A percentile compares a stretch with the other conserved stretches of the same genome.
Evolutionary conservation across 129 eudicot genomes (phyloP).

Genomic region (Helichrysum umbraculigerum): DNA sequence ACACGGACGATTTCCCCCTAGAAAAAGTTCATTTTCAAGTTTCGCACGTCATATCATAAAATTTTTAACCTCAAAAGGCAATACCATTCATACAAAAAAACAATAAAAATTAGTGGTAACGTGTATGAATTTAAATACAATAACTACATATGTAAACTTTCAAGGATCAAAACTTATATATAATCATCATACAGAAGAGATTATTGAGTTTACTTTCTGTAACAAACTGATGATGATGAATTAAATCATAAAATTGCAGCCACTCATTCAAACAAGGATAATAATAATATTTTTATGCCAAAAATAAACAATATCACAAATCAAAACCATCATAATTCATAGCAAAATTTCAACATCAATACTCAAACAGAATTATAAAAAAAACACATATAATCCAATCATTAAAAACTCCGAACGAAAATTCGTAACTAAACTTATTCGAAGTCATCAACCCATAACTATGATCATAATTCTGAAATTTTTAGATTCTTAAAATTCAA

Average conservation of each 20-base stretch:
- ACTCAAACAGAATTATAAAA: neutral
- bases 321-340: neutral
- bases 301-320: constrained; percentile 11
- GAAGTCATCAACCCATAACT: neutral
- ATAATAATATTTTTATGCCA: neutral
- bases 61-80: neutral
- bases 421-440: neutral
- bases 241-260: constrained; percentile 14
- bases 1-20: neutral
- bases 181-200: neutral
- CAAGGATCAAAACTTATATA: neutral
- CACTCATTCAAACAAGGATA: constrained; percentile 22
- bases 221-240: neutral
- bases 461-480: no score
- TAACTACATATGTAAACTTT: constrained; percentile 10
- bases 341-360: neutral
- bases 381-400: constrained; percentile 7
- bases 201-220: neutral
- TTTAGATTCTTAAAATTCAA: neutral
- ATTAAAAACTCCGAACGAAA: neutral
- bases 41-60: neutral
- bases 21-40: neutral
- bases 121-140: neutral
- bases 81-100: neutral
- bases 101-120: neutral